phyloP scores from a whole-genome alignment of 139 green algal genomes.

The Chlorella sp. region DNA sequence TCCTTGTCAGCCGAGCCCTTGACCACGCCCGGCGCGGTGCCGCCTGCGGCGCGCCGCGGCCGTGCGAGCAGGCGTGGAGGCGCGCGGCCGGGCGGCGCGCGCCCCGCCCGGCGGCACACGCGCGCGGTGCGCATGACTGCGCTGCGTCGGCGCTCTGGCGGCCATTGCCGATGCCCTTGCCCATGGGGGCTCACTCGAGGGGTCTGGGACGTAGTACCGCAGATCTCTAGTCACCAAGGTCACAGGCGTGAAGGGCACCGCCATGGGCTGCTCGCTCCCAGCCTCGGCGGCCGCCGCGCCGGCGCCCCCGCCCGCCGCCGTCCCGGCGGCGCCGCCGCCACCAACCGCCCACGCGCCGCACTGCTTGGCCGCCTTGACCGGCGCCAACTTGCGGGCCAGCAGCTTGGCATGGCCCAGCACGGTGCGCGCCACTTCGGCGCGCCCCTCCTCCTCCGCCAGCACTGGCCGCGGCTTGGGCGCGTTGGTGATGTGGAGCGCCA shows the following conservation, averaged over 20 bases:
- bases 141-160: background rate
- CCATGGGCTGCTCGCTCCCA: conserved; percentile 8
- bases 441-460: conserved; percentile 20
- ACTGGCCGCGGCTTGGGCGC: conserved; percentile 30
- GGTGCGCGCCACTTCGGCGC: conserved; percentile 18
- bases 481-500: conserved; percentile 40
- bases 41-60: background rate
- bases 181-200: conserved; percentile 35
- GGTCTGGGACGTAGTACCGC: too few relatives aligned
- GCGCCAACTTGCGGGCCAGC: background rate
- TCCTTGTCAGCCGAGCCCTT: conserved; percentile 42
- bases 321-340: background rate
- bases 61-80: background rate
- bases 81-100: too few relatives aligned
- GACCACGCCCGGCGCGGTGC: conserved; percentile 26
- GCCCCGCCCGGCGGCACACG: background rate
- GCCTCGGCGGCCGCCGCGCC: background rate
- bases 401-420: conserved; percentile 3
- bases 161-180: background rate
- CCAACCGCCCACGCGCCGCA: background rate
- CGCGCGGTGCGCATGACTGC: conserved; percentile 9
- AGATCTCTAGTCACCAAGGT: too few relatives aligned
- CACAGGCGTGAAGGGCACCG: conserved; percentile 65
- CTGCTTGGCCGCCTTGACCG: background rate
- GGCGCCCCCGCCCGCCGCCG: background rate